Evolutionary conservation across 495 filamentous ascomycete species (phyloP), one percentile per base, ranked within the genome.

Genomic region (Daldinia grandis): DNA sequence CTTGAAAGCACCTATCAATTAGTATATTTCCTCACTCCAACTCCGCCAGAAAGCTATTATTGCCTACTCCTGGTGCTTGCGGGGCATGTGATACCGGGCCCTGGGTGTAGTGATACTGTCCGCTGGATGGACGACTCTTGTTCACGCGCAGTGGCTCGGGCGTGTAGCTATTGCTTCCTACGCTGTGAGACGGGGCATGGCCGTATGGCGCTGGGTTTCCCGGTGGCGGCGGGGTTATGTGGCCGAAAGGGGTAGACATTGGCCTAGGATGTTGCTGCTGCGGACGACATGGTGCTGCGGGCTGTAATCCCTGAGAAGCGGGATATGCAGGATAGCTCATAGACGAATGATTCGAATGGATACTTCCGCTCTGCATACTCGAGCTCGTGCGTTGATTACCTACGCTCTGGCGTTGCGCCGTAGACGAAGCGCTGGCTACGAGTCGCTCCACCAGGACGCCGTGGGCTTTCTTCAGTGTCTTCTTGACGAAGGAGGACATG

Each of bases 381-480:
- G 68, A 58, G 3, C 38, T 51, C n/a, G 68, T 47, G 42, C 51
- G 68, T 17, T 62, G 68, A 42, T 54, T 58, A 7, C 27, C 15
- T n/a, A 5, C 5, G 31, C 31, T 35, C 17, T 38, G 30, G n/a
- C 19, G 30, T 8, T 24, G 54, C 28, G 54, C 61, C 10, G 63
- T 30, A 8, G 62, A 25, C 14, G 62, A 25, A 17, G 56, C 40
- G 47, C 61, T 69, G 3, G 67, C 74, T 15, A 90, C 79, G 19
- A 94, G 78, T 5, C 88, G 79, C 24, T 89, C 87, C 1, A 93
- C 90, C 37, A 95, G 81, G 3, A 84, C 80, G 15, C 81, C 82
- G 68, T 93, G 90, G 1, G 90, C 84, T 66, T 90, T 90, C 74
- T 91, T 91, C 24, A 93, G 82, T 24, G 89, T 93, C 76, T 85